phyloP scores from a whole-genome alignment of 768 basidiomycete genomes.

The Mycena leptocephala region DNA sequence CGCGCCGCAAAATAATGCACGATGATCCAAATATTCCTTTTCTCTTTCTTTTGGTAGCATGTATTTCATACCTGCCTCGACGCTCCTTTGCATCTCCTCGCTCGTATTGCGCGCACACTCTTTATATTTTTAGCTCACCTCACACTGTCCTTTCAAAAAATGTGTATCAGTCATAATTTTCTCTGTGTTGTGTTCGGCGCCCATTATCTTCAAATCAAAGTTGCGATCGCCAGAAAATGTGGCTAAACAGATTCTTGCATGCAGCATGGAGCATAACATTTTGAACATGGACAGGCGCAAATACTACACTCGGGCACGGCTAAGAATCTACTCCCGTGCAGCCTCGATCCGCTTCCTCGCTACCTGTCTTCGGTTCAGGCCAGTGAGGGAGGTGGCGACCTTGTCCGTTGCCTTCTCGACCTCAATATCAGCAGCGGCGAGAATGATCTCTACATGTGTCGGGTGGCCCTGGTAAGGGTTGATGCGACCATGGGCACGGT shows the following conservation, averaged over 20 bases:
- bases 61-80: neutral
- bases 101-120: neutral
- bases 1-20: neutral
- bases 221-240: neutral
- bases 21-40: neutral
- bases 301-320: conserved; percentile 38
- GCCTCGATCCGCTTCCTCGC: conserved; percentile 93
- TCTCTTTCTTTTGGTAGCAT: neutral
- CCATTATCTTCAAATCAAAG: neutral
- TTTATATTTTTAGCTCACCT: neutral
- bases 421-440: conserved; percentile 83
- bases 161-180: neutral
- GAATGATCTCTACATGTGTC: conserved; percentile 96
- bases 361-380: conserved; percentile 89
- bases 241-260: conserved; percentile 23
- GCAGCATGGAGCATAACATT: conserved; percentile 43
- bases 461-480: conserved; percentile 99
- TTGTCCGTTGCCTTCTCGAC: conserved; percentile 96
- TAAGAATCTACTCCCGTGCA: conserved; percentile 67
- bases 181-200: neutral
- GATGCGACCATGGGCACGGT: conserved; percentile 97
- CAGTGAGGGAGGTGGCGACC: conserved; percentile 68
- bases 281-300: conserved; percentile 42
- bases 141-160: neutral
- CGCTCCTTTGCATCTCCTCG: conserved; percentile 4